These are phyloP conservation scores for Trametes punicea DNA, from an alignment of 768 basidiomycete genomes.

Conservation along the genomic window DNA sequence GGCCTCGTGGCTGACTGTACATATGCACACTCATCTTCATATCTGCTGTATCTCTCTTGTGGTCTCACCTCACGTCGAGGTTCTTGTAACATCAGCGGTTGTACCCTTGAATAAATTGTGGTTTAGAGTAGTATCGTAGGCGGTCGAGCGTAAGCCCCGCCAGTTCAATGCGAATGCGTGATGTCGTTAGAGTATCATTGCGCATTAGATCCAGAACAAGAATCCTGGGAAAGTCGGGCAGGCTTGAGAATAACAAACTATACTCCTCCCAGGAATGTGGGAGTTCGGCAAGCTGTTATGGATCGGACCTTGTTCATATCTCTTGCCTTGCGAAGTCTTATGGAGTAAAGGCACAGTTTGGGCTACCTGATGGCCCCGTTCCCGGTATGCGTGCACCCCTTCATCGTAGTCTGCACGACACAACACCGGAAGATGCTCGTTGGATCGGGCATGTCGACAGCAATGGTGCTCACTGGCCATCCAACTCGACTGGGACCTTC, in stretches of 20 bases:
- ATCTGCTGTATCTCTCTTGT: background rate
- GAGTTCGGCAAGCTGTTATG: background rate
- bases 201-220: background rate
- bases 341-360: too few species aligned
- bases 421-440: too few species aligned
- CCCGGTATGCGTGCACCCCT: too few species aligned
- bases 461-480: too few species aligned
- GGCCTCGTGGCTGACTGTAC: background rate
- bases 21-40: background rate
- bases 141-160: background rate
- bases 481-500: too few species aligned
- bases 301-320: background rate
- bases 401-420: too few species aligned
- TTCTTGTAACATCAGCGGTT: constrained; percentile 2
- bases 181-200: background rate
- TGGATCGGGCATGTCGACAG: too few species aligned
- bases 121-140: background rate
- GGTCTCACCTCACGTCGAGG: background rate
- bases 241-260: constrained; percentile 2
- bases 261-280: constrained; percentile 3
- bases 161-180: too few species aligned
- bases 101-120: background rate
- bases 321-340: background rate
- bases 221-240: background rate
- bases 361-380: too few species aligned